Evolutionary conservation across 78 protist genomes (phyloP).

Genomic region (Trichosphaerium sp.): DNA sequence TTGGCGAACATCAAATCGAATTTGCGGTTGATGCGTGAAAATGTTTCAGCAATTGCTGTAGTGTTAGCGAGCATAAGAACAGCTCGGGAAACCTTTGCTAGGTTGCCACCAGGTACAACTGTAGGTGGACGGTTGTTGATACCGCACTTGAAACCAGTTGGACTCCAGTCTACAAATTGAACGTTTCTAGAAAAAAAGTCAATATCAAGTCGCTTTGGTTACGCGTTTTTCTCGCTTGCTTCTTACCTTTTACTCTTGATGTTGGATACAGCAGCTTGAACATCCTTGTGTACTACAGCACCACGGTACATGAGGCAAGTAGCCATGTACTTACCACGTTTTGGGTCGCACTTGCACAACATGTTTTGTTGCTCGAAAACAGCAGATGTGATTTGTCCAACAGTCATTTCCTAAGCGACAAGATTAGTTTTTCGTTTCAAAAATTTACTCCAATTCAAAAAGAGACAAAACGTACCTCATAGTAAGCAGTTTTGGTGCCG

Average conservation of each 20-base stretch:
- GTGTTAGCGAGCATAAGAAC: slow-evolving; percentile 93
- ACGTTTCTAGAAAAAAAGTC: slow-evolving; percentile 91
- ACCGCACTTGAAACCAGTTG: slow-evolving; percentile 96
- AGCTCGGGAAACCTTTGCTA: slow-evolving; percentile 93
- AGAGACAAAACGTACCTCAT: too few species aligned
- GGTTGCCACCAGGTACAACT: slow-evolving; percentile 94
- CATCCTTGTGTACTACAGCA: slow-evolving; percentile 98
- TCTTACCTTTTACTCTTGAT: slow-evolving; percentile 97
- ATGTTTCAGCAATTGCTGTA: slow-evolving; percentile 96
- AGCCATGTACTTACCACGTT: slow-evolving; percentile 98
- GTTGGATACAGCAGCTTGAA: slow-evolving; percentile 88
- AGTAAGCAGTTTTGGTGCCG: slow-evolving; percentile 94
- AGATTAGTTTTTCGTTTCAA: too few species aligned
- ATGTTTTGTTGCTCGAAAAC: slow-evolving; percentile 92
- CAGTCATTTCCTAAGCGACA: slow-evolving; percentile 87
- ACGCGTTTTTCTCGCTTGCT: too few species aligned
- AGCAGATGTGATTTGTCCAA: slow-evolving; percentile 93
- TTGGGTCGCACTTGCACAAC: slow-evolving; percentile 98
- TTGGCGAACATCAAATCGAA: slow-evolving; percentile 92
- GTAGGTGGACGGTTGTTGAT: slow-evolving; percentile 94
- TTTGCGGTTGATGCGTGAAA: slow-evolving; percentile 84
- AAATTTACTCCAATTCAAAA: too few species aligned
- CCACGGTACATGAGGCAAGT: slow-evolving; percentile 98
- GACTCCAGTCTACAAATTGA: slow-evolving; percentile 97
- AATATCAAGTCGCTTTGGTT: slow-evolving; percentile 90